A percentile compares a stretch with the other conserved stretches of the same genome.
These are phyloP conservation scores for Xylaria digitata DNA, from an alignment of 2,329 filamentous ascomycete genomes.

Conservation along the genomic window DNA sequence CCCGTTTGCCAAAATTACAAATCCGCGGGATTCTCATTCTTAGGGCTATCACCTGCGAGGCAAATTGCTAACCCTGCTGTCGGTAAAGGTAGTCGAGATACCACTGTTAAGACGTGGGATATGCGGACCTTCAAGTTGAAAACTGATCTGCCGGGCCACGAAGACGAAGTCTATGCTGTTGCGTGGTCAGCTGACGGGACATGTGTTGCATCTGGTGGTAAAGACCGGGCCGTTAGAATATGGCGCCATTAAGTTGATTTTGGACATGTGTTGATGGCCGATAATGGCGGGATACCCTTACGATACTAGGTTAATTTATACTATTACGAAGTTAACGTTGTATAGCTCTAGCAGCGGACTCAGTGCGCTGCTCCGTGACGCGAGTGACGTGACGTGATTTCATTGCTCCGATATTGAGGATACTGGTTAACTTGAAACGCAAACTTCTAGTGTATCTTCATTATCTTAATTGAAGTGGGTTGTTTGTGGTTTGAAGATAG, in stretches of 20 bases:
- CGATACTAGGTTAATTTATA: slow-evolving; percentile 1
- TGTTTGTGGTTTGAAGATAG: no score
- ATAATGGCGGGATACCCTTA: slow-evolving; percentile 16
- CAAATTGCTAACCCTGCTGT: slow-evolving; percentile 39
- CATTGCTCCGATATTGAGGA: no score
- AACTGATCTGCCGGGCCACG: slow-evolving; percentile 41
- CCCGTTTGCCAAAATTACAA: background rate
- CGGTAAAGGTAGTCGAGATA: slow-evolving; percentile 77
- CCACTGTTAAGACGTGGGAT: slow-evolving; percentile 92
- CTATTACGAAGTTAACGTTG: background rate
- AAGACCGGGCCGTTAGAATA: slow-evolving; percentile 81
- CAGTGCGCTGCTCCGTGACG: no score
- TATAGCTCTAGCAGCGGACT: background rate
- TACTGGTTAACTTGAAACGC: no score
- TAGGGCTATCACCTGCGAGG: background rate
- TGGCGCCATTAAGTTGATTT: slow-evolving; percentile 69
- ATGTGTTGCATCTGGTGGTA: slow-evolving; percentile 89
- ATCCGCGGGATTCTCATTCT: background rate
- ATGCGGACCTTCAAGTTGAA: slow-evolving; percentile 82
- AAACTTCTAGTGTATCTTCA: no score
- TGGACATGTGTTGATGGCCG: slow-evolving; percentile 2
- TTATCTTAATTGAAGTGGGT: no score
- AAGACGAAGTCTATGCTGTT: slow-evolving; percentile 60
- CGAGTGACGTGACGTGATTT: no score
- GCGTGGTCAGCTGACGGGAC: slow-evolving; percentile 95